Evolutionary conservation across 306 rosid species (phyloP), one percentile per base, ranked within the genome.

Genomic region (Cicer bijugum): DNA sequence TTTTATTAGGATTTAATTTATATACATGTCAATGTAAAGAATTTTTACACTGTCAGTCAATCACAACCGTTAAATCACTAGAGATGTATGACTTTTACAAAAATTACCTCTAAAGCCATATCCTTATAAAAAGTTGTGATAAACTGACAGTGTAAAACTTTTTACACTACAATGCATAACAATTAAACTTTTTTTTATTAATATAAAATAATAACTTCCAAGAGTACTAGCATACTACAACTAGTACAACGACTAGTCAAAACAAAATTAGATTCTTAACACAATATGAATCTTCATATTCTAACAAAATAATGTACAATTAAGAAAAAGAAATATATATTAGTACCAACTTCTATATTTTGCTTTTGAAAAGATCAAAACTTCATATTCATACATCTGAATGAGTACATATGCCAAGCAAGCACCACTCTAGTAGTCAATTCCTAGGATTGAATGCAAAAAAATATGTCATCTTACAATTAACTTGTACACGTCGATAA

Each of bases 401-500:
- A 81, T 28, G 47, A 68, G 44, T 40, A 44, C 56, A 69, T 37
- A 75, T 69, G 19, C 60, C 12, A 67, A 67, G 69, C 12, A 67
- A 67, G 69, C 57, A 72, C 50, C 50, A 67, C 48, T 67, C 11
- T 23, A 39, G 50, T 44, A 74, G 15, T 12, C 53, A 75, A 67
- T 72, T 59, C 35, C 48, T 20, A 44, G 60, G 51, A 70, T 75
- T 69, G 11, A 63, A 70, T 15, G 48, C 70, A 75, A 70, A 56
- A 75, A 20, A 56, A 75, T 20, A 52, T 73, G 38, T 12, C 9
- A 68, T 72, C 96, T 86, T 88, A 94, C 98, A 90, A 71, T 87
- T 87, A 60, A 89, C 80, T 86, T 89, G 87, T 70, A 89, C 87
- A 46, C 98, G 98, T 38, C 82, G 95, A 76, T 85, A 91, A 71